Percentiles rank a stretch among this genome's conserved stretches.
Conservation (phyloP, 192 early-diverging fungal species). For the Chytriomyces confervae region DNA sequence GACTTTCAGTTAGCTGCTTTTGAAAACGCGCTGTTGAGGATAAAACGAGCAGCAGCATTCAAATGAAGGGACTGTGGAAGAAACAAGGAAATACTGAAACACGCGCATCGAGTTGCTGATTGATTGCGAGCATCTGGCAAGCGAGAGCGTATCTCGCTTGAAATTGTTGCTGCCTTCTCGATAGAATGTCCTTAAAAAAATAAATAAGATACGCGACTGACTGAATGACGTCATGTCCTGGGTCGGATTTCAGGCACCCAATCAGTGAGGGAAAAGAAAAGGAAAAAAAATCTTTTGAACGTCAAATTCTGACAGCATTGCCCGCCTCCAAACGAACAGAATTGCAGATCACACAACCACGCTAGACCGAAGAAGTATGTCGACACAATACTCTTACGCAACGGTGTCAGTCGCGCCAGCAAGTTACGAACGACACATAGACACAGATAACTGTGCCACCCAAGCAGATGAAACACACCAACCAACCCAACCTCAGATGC, state of each 20-base stretch:
- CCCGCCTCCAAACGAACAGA: background rate
- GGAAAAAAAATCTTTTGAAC: background rate
- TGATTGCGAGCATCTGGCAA: constrained; percentile 94
- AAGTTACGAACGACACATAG: no score
- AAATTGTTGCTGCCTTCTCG: constrained; percentile 1
- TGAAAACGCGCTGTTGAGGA: constrained; percentile 57
- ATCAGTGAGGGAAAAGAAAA: no score
- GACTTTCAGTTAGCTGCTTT: no score
- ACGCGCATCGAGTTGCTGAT: constrained; percentile 93
- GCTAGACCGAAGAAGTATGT: no score
- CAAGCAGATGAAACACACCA: background rate
- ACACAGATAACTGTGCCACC: no score
- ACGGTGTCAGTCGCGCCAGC: no score
- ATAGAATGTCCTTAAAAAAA: background rate
- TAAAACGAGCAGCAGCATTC: constrained; percentile 59
- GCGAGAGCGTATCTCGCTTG: constrained; percentile 66
- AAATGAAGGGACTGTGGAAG: constrained; percentile 65
- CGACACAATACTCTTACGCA: no score
- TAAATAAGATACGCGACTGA: background rate
- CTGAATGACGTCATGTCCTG: background rate
- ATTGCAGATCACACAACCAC: background rate
- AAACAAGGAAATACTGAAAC: constrained; percentile 90
- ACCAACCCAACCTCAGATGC: background rate
- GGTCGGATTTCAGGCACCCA: background rate
- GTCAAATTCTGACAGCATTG: background rate